A percentile compares a stretch with the other conserved stretches of the same genome.
Evolutionary conservation across 495 filamentous ascomycete genomes (phyloP).

Genomic region (Ramalina intermedia): DNA sequence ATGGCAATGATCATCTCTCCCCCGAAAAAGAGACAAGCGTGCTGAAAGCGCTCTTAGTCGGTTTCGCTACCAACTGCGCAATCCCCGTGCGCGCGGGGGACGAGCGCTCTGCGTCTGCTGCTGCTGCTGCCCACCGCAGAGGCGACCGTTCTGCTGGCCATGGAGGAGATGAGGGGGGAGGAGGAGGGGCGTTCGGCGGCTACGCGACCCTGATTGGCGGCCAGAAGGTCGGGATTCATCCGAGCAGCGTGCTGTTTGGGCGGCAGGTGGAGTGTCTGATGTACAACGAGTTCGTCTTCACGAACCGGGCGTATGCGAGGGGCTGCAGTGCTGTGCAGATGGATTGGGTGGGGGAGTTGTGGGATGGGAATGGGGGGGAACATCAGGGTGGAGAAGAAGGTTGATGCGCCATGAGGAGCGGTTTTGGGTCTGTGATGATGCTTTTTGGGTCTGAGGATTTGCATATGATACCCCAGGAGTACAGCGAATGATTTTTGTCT

Average conservation of each 20-base stretch:
- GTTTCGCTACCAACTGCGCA: conserved; percentile 73
- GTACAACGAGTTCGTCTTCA: conserved; percentile 94
- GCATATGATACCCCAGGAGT: not conserved
- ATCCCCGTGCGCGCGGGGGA: conserved; percentile 56
- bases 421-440: not conserved
- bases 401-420: not conserved
- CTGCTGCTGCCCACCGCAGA: too few relatives aligned
- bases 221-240: conserved; percentile 80
- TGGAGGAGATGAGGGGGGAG: too few relatives aligned
- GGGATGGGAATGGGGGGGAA: conserved; percentile 14
- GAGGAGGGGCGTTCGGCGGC: conserved; percentile 25
- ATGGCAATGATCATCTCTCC: conserved; percentile 15
- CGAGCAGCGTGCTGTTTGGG: conserved; percentile 70
- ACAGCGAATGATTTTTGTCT: too few relatives aligned
- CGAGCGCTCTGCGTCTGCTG: too few relatives aligned
- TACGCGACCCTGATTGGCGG: conserved; percentile 76
- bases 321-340: conserved; percentile 78
- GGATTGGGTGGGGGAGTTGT: conserved; percentile 65
- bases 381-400: not conserved
- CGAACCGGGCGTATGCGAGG: conserved; percentile 78
- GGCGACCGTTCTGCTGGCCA: too few relatives aligned
- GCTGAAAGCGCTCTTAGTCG: conserved; percentile 66
- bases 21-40: conserved; percentile 41
- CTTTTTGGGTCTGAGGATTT: not conserved
- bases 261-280: conserved; percentile 86